Evolutionary conservation across 1,284 basidiomycete species (phyloP).

Genomic region (Somion occarium): DNA sequence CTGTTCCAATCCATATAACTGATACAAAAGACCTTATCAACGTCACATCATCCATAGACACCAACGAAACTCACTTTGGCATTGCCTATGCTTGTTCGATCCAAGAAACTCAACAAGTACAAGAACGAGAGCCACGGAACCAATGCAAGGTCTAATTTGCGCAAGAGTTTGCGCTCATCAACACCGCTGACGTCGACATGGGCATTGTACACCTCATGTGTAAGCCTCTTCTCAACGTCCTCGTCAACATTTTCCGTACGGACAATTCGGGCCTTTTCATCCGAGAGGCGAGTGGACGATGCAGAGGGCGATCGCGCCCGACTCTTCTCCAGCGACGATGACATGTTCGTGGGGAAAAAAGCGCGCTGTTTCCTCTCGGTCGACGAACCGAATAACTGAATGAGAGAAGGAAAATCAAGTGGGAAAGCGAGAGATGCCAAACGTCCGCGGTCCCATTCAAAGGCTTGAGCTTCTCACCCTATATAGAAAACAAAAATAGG

Average conservation of each 20-base stretch:
- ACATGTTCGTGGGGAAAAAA: slow-evolving; percentile 5
- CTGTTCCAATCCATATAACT: slow-evolving; percentile 54
- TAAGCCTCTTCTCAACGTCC: slow-evolving; percentile 13
- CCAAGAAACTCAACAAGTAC: slow-evolving; percentile 72
- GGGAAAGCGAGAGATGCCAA: background rate
- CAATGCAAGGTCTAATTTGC: slow-evolving; percentile 61
- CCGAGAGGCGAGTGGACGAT: slow-evolving; percentile 12
- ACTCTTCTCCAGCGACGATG: background rate
- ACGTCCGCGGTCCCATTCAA: background rate
- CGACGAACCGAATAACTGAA: background rate
- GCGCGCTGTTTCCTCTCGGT: background rate
- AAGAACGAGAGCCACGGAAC: slow-evolving; percentile 69
- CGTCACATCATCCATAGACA: background rate
- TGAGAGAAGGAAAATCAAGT: background rate
- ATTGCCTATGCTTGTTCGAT: slow-evolving; percentile 81
- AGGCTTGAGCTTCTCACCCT: background rate
- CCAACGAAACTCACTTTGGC: slow-evolving; percentile 45
- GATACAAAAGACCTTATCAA: background rate
- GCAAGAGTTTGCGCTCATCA: slow-evolving; percentile 58
- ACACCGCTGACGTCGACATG: slow-evolving; percentile 49
- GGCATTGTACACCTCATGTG: slow-evolving; percentile 39
- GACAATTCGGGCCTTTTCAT: slow-evolving; percentile 23
- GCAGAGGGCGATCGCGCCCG: slow-evolving; percentile 4
- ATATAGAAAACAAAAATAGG: background rate
- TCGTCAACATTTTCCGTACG: slow-evolving; percentile 10